Percentiles rank a stretch among this genome's conserved stretches.
phyloP scores from a whole-genome alignment of 768 basidiomycete species.

The Suillus alpinus region DNA sequence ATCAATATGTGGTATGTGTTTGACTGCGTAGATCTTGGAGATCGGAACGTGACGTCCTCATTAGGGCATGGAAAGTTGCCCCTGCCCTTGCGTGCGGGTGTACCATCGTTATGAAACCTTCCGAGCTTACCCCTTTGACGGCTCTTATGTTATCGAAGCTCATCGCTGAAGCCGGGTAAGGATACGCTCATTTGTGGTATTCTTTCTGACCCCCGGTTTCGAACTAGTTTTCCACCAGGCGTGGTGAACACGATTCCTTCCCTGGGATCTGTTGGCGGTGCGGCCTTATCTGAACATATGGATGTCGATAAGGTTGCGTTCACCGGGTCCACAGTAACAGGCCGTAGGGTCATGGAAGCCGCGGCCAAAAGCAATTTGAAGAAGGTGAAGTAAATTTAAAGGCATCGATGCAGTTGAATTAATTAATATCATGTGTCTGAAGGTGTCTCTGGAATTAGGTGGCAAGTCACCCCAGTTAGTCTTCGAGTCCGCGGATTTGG shows the following conservation, averaged over 20 bases:
- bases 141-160: constrained; percentile 82
- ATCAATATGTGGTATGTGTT: constrained; percentile 72
- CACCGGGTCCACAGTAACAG: constrained; percentile 89
- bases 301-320: constrained; percentile 95
- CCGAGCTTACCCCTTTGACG: constrained; percentile 81
- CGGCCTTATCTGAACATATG: constrained; percentile 75
- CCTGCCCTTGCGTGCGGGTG: constrained; percentile 91
- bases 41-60: constrained; percentile 3
- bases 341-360: constrained; percentile 87
- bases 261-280: constrained; percentile 77
- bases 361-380: constrained; percentile 93
- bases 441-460: constrained; percentile 91
- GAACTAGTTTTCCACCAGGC: constrained; percentile 78
- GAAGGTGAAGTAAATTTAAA: constrained; percentile 49
- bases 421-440: constrained; percentile 9
- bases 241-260: constrained; percentile 89
- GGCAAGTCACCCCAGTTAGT: constrained; percentile 90
- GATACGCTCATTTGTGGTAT: background rate
- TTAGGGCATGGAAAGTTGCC: constrained; percentile 87
- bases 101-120: constrained; percentile 94
- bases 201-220: background rate
- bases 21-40: constrained; percentile 2
- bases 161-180: constrained; percentile 78
- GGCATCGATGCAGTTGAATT: constrained; percentile 2
- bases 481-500: constrained; percentile 88